Conservation (phyloP, 2,329 filamentous ascomycete species). For the Parafenestella ontariensis region DNA sequence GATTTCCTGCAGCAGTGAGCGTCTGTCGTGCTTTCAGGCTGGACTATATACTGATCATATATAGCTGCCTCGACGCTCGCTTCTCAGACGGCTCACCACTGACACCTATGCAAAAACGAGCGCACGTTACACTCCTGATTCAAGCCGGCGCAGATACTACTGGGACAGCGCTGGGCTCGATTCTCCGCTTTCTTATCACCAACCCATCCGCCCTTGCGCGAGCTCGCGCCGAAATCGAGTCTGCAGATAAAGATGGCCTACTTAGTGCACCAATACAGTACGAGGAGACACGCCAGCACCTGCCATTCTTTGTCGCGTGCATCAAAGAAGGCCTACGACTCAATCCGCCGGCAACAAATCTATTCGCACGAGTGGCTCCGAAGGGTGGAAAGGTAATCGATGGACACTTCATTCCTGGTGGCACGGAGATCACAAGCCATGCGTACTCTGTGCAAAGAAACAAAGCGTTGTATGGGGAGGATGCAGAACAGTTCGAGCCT, state of each 20-base stretch:
- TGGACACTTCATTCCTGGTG: conserved; percentile 50
- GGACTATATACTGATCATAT: background rate
- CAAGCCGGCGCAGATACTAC: conserved; percentile 49
- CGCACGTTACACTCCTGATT: conserved; percentile 49
- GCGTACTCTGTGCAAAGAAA: conserved; percentile 59
- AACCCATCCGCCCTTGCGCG: conserved; percentile 21
- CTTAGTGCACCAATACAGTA: conserved; percentile 36
- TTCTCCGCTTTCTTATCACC: conserved; percentile 35
- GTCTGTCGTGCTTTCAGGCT: background rate
- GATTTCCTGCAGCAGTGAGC: conserved; percentile 47
- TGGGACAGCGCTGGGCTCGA: conserved; percentile 44
- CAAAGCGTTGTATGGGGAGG: conserved; percentile 49
- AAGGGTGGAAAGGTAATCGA: conserved; percentile 46
- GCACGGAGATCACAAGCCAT: conserved; percentile 56
- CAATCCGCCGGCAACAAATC: conserved; percentile 59
- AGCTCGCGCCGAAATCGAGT: conserved; percentile 31
- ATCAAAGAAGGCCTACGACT: conserved; percentile 61
- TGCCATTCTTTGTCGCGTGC: conserved; percentile 59
- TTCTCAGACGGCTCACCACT: conserved; percentile 39
- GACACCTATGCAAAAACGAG: conserved; percentile 40
- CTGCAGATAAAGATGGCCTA: conserved; percentile 22
- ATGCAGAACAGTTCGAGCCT: conserved; percentile 51
- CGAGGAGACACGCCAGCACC: conserved; percentile 40
- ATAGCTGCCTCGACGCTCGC: conserved; percentile 44
- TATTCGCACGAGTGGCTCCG: conserved; percentile 56